Conservation (phyloP, 495 filamentous ascomycete genomes). For the Podospora pseudopauciseta region DNA sequence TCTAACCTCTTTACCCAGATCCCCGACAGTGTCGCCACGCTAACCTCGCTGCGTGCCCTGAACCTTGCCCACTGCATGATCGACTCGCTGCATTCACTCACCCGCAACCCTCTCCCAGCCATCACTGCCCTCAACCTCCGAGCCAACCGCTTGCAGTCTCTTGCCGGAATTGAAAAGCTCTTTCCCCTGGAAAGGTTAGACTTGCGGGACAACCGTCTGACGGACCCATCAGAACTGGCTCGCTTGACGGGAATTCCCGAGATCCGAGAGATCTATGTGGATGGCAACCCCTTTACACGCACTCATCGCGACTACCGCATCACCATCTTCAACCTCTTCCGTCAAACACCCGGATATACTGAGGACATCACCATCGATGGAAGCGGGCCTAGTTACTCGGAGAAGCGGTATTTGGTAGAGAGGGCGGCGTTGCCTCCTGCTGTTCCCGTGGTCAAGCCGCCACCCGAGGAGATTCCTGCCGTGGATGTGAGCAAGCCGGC, state of each 20-base stretch:
- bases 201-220: slow-evolving; percentile 84
- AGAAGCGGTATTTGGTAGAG: slow-evolving; percentile 81
- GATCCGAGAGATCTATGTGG: slow-evolving; percentile 85
- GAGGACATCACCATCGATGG: slow-evolving; percentile 90
- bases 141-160: slow-evolving; percentile 79
- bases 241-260: slow-evolving; percentile 87
- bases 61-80: slow-evolving; percentile 98
- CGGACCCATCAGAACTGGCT: slow-evolving; percentile 86
- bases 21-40: slow-evolving; percentile 77
- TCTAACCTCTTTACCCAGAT: slow-evolving; percentile 87
- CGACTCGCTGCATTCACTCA: slow-evolving; percentile 83
- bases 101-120: slow-evolving; percentile 81
- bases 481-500: slow-evolving; percentile 62
- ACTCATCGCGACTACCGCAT: slow-evolving; percentile 82
- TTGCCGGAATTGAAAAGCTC: slow-evolving; percentile 87
- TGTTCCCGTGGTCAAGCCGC: slow-evolving; percentile 70
- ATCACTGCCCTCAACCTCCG: slow-evolving; percentile 91
- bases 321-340: slow-evolving; percentile 94
- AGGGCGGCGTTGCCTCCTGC: slow-evolving; percentile 67
- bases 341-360: slow-evolving; percentile 81
- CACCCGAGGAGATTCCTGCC: slow-evolving; percentile 54
- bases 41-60: slow-evolving; percentile 78
- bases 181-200: slow-evolving; percentile 86
- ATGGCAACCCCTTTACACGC: slow-evolving; percentile 84
- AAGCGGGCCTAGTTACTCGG: slow-evolving; percentile 72